Evolutionary conservation across 352 stramenopile genomes (phyloP), one percentile per base, ranked within the genome.

Genomic region (Phytophthora sansomeana): DNA sequence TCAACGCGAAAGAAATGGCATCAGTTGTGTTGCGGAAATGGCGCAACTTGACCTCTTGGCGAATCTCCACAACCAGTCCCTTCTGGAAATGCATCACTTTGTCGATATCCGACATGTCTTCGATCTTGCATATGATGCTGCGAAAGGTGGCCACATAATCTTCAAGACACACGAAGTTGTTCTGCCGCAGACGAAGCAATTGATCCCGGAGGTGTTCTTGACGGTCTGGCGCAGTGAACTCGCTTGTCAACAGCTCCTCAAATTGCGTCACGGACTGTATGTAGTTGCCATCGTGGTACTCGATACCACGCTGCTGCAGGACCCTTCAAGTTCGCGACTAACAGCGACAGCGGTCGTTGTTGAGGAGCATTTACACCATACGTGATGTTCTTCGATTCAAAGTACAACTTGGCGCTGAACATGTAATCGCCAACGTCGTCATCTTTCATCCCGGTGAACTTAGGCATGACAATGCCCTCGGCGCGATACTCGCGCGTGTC

Each of bases 11-110:
- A 19, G 41, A 49, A 16, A 61, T 67, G 0, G 33, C 48, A 0
- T 50, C 49, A 1, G 50, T 60, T 4, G 48, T 59, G 39, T 1
- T 59, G 0, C 48, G 17, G 48, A 67, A 67, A 28, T 59, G 48
- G 0, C 39, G 14, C 30, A 60, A 29, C 49, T 67, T 67, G 21
- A 67, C 49, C n/a, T 60, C 49, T 48, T 67, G 41, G 1, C 41
- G 30, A n/a, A 67, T 67, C 8, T 60, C 58, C 1, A 35, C 28
- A 1, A 67, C 9, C 41, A 67, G n/a, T 3, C 42, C 30, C 33
- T 55, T 67, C 50, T 60, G 41, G 14, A 67, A 67, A 14, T 61
- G 41, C 32, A 67, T 67, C 1, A 51, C 49, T n/a, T 67, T 61
- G 42, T 67, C 49, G 24, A 48, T 58, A 6, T 48, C 35, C 4